A percentile compares a stretch with the other conserved stretches of the same genome.
Conservation (phyloP, 352 stramenopile species). For the Saprolegnia diclina region DNA sequence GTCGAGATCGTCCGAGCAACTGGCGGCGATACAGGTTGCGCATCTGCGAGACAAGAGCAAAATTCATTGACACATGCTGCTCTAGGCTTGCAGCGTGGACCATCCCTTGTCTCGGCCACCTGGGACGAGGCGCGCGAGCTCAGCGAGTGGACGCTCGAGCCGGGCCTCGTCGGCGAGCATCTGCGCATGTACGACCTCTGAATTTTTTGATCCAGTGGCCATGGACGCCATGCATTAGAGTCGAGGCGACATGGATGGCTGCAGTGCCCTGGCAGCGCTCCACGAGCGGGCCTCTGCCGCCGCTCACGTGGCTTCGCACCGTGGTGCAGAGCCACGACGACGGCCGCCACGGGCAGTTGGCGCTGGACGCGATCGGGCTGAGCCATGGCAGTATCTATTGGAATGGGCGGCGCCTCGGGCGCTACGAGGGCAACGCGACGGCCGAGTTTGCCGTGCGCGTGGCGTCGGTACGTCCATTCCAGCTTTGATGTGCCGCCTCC, state of each 20-base stretch:
- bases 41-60: neutral
- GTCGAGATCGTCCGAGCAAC: neutral
- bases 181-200: constrained; percentile 8
- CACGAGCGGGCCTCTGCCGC: neutral
- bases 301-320: constrained; percentile 12
- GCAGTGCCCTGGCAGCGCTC: constrained; percentile 6
- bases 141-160: constrained; percentile 6
- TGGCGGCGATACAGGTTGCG: neutral
- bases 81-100: neutral
- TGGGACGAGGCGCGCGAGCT: neutral
- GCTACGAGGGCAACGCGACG: neutral
- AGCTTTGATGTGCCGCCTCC: neutral
- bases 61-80: neutral
- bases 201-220: neutral
- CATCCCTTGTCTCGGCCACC: constrained; percentile 1
- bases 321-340: neutral
- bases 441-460: neutral
- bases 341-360: neutral
- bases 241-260: neutral
- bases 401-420: constrained; percentile 9
- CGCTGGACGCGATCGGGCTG: neutral
- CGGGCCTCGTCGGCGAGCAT: constrained; percentile 21
- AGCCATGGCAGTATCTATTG: constrained; percentile 17
- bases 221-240: neutral
- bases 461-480: neutral